phyloP scores from a whole-genome alignment of 306 rosid genomes.

The Vicia faba region DNA sequence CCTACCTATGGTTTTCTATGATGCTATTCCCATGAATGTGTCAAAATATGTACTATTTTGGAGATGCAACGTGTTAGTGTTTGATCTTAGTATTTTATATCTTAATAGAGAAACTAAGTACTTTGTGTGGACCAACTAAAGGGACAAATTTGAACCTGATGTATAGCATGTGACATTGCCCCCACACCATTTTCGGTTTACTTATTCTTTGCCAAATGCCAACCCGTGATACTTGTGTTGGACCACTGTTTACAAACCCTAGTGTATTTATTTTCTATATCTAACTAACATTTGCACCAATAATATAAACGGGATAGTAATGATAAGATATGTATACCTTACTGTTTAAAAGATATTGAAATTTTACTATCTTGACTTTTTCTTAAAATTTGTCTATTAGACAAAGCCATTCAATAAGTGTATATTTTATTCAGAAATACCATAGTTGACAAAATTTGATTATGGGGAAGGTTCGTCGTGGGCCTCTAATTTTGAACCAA shows the following conservation, averaged over 20 bases:
- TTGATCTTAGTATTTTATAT: constrained; percentile 31
- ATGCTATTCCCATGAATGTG: not conserved
- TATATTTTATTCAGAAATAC: not conserved
- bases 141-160: constrained; percentile 40
- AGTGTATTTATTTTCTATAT: not conserved
- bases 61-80: constrained; percentile 26
- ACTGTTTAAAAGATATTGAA: too few relatives aligned
- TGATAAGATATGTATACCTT: not conserved
- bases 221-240: constrained; percentile 54
- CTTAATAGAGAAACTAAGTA: constrained; percentile 37
- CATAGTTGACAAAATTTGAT: not conserved
- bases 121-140: constrained; percentile 33
- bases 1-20: too few relatives aligned
- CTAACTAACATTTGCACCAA: not conserved
- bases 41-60: constrained; percentile 30
- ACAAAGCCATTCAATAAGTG: not conserved
- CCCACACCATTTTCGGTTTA: constrained; percentile 48
- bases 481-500: not conserved
- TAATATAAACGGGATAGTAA: not conserved
- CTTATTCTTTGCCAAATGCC: constrained; percentile 41
- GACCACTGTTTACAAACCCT: constrained; percentile 40
- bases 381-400: not conserved
- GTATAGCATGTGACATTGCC: constrained; percentile 44
- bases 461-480: not conserved
- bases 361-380: not conserved